phyloP scores from a whole-genome alignment of 345 rosid species.

The Rhodomyrtus tomentosa region DNA sequence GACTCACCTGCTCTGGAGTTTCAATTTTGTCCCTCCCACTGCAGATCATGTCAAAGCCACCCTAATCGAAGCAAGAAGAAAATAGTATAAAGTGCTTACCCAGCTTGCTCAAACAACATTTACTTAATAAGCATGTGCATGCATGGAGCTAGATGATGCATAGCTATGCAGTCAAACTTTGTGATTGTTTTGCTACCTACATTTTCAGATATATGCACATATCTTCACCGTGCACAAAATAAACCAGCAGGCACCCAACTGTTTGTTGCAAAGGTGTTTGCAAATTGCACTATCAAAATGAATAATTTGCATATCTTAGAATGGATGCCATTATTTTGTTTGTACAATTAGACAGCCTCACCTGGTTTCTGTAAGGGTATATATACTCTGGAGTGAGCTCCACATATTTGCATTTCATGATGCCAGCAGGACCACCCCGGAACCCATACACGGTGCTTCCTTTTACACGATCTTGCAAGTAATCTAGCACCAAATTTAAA shows the following conservation, averaged over 20 bases:
- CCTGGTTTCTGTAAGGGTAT: slow-evolving; percentile 88
- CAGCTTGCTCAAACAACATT: background rate
- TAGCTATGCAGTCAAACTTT: background rate
- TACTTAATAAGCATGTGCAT: background rate
- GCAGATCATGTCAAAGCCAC: slow-evolving; percentile 99
- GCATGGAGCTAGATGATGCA: accelerated
- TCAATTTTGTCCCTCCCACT: slow-evolving; percentile 99
- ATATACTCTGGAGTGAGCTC: slow-evolving; percentile 65
- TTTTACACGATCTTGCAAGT: slow-evolving; percentile 62
- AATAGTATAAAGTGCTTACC: background rate
- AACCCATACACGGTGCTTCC: slow-evolving; percentile 80
- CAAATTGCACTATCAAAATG: background rate
- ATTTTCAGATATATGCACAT: background rate
- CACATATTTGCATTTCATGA: slow-evolving; percentile 81
- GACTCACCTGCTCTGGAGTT: slow-evolving; percentile 84
- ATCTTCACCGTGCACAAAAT: background rate
- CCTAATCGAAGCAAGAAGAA: slow-evolving; percentile 27
- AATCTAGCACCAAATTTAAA: slow-evolving; percentile 36
- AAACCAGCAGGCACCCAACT: background rate
- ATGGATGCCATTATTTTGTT: background rate
- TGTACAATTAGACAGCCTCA: slow-evolving; percentile 3
- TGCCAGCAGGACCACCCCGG: slow-evolving; percentile 97
- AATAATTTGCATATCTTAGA: background rate
- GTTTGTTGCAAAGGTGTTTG: background rate
- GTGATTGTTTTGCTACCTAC: background rate